Evolutionary conservation across 495 filamentous ascomycete species (phyloP).

Genomic region (Aspergillus nidulans): DNA sequence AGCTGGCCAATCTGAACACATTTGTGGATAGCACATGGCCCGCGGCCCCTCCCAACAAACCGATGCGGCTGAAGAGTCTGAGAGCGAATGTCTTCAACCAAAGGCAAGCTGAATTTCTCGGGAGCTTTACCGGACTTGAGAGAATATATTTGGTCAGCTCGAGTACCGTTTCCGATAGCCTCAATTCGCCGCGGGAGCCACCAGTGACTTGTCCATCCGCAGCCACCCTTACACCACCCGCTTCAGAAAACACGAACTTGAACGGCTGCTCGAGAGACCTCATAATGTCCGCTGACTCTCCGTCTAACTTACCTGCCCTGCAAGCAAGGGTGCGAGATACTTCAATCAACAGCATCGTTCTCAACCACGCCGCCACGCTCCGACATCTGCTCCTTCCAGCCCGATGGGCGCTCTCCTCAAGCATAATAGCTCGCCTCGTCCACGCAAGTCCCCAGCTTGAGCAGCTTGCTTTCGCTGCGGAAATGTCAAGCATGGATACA

Average conservation of each 20-base stretch:
- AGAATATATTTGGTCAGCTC: constrained; percentile 44
- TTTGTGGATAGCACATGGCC: constrained; percentile 56
- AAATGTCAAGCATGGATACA: constrained; percentile 39
- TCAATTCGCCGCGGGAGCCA: constrained; percentile 27
- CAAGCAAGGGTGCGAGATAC: constrained; percentile 36
- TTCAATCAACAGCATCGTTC: constrained; percentile 40
- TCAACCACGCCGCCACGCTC: constrained; percentile 48
- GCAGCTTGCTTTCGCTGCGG: constrained; percentile 50
- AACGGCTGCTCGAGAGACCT: constrained; percentile 12
- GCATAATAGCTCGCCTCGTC: constrained; percentile 47
- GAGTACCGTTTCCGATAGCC: constrained; percentile 24
- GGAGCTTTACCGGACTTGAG: constrained; percentile 36
- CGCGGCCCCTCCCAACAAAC: constrained; percentile 18
- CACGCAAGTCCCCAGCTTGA: constrained; percentile 55
- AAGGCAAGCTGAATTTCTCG: constrained; percentile 38
- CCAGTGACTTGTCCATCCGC: constrained; percentile 10
- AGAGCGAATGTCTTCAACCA: constrained; percentile 40
- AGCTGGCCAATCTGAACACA: constrained; percentile 39
- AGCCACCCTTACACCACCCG: constrained; percentile 29
- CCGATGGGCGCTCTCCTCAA: constrained; percentile 49
- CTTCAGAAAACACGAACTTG: constrained; percentile 17
- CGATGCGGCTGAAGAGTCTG: constrained; percentile 33
- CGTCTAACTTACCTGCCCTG: constrained; percentile 22
- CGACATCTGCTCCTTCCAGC: constrained; percentile 55
- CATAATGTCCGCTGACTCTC: constrained; percentile 22